phyloP scores from a whole-genome alignment of 2,329 filamentous ascomycete genomes.

The Pseudogymnoascus sp. region DNA sequence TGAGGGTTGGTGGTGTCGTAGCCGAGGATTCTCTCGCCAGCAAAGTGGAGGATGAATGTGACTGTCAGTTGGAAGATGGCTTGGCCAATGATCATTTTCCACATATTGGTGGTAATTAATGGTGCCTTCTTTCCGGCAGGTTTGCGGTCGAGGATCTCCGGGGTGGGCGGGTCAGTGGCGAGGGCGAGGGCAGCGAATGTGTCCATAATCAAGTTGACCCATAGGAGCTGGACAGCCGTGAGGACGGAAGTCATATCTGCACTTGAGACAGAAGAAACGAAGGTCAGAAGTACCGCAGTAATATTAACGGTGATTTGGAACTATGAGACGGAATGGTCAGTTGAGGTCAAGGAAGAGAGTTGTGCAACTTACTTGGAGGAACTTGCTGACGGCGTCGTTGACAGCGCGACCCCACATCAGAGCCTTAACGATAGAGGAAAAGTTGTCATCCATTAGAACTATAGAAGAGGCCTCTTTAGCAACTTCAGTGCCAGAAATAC shows the following conservation, averaged over 20 bases:
- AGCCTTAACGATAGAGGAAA: conserved; percentile 76
- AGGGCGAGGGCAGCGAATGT: conserved; percentile 58
- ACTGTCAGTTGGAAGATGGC: conserved; percentile 52
- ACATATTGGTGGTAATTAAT: conserved; percentile 44
- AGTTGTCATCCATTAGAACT: conserved; percentile 83
- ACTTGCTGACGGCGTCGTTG: conserved; percentile 70
- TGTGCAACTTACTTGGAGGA: conserved; percentile 38
- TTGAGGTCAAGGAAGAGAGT: conserved; percentile 14
- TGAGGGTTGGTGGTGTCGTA: conserved; percentile 35
- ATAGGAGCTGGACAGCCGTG: conserved; percentile 43
- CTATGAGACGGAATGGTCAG: conserved; percentile 25
- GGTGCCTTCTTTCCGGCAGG: conserved; percentile 37
- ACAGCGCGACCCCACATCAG: conserved; percentile 73
- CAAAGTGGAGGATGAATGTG: conserved; percentile 53
- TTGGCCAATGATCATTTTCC: conserved; percentile 58
- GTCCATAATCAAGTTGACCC: conserved; percentile 50
- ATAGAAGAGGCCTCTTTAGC: conserved; percentile 50
- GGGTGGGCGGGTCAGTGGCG: conserved; percentile 53
- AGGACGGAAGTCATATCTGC: conserved; percentile 49
- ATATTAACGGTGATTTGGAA: conserved; percentile 65
- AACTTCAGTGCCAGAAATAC: conserved; percentile 61
- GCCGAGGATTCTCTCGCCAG: conserved; percentile 44
- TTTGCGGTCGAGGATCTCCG: conserved; percentile 46
- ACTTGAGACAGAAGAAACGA: conserved; percentile 53
- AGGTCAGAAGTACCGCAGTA: conserved; percentile 56